Evolutionary conservation across 192 early-diverging fungal genomes (phyloP).

Genomic region (Geosiphon pyriformis): DNA sequence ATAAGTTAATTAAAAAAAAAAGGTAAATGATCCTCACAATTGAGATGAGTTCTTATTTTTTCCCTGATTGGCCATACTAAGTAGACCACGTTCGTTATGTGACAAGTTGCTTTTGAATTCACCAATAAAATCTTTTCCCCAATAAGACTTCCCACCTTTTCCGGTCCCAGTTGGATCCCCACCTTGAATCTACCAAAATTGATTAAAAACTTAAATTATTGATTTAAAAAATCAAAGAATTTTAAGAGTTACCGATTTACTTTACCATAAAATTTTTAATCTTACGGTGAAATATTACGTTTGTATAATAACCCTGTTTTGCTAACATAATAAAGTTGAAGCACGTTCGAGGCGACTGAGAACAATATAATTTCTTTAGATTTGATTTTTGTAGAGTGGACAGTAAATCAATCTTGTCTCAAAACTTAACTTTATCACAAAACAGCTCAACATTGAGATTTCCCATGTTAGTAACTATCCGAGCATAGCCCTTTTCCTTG

Average conservation of each 20-base stretch:
- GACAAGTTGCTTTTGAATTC: conserved; percentile 61
- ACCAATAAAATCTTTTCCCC: conserved; percentile 63
- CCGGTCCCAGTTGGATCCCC: conserved; percentile 95
- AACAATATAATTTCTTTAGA: conserved; percentile 32
- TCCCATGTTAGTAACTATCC: conserved; percentile 77
- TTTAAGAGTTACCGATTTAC: too few relatives aligned
- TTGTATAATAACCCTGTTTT: conserved; percentile 82
- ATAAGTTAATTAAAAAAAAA: conserved; percentile 8
- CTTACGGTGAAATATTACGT: conserved; percentile 76
- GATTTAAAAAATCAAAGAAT: too few relatives aligned
- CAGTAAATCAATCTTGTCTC: neutral
- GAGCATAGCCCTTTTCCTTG: conserved; percentile 73
- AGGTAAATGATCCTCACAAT: conserved; percentile 42
- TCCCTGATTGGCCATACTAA: conserved; percentile 96
- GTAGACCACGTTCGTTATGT: conserved; percentile 76
- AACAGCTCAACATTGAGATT: conserved; percentile 76
- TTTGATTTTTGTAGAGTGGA: too few relatives aligned
- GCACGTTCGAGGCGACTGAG: conserved; percentile 75
- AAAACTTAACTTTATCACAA: conserved; percentile 60
- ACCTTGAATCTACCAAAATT: conserved; percentile 66
- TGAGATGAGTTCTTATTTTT: conserved; percentile 86
- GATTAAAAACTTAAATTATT: too few relatives aligned
- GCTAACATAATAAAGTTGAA: conserved; percentile 90
- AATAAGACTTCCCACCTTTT: conserved; percentile 74
- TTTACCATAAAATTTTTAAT: conserved; percentile 88